Base-by-base conservation (phyloP, 2,329 filamentous ascomycete genomes). In the Diaporthe batatas region DNA sequence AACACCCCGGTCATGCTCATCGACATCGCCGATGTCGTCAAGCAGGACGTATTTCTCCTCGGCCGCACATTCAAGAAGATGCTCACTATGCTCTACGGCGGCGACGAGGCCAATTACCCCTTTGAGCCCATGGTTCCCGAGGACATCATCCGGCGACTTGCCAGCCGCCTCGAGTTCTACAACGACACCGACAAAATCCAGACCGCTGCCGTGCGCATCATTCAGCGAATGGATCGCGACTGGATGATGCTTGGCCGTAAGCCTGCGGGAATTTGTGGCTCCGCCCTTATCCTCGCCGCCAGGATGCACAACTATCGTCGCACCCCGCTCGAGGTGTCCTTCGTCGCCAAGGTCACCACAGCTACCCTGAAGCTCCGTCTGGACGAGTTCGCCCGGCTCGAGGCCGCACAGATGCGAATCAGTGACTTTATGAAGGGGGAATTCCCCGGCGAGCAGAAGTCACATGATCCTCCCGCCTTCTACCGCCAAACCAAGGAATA, bases 251-350 rank as follows among this genome's bases (percentile, higher is more conserved):
- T 95, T 80, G 96, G 96, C 77, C 93, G 96, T 79, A 92, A 96
- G 53, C 96, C 96, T 21, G 96, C 96, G 8, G 96, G 96, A 76
- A 92, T 98, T 70, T 98, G 95, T 81, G 96, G 96, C 75, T 96
- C 96, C 16, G 97, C 95, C 76, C 89, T 99, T 62, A 93, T 99
- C 74, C 92, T 99, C 81, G 96, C 96, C 8, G 96, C 96, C 11
- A 93, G 96, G 68, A 98, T 98, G 93, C 97, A 98, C 88, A 98
- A 98, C 82, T 99, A 97, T 80, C 93, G 96, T 57, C 92, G 96
- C 23, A 98, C 95, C 0, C 91, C 97, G 16, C 91, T 95, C 39
- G 96, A 99, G 82, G 93, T 99, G 11, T 96, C 98, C n/a, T 98
- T 98, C 80, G 94, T 98, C 49, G 96, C 98, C 80, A 98, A 98